Evolutionary conservation across 2,329 filamentous ascomycete genomes (phyloP), one percentile per base, ranked within the genome.

Genomic region (Cercospora brassicicola): DNA sequence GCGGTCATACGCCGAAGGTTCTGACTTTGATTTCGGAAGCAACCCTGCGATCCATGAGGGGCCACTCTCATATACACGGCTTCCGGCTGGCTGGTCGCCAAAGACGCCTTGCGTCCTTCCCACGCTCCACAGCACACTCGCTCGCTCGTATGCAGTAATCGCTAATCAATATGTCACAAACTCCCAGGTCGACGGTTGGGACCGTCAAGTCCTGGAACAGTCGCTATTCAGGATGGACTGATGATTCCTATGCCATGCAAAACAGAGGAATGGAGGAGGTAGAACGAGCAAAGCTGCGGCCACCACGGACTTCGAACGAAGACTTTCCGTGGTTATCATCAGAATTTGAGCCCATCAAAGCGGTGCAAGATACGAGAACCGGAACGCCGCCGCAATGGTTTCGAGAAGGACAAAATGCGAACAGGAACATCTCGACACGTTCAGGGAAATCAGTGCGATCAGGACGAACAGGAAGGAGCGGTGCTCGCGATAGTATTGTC

Each of bases 181-280:
- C 75, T 31, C 75, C 75, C 30, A 65, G 73, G 48, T 75, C 73
- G 65, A 76, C 75, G 65, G 71, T 76, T 30, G 75, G 75, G 33
- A 77, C 75, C 51, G 74, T 75, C 62, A 76, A 75, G 72, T 76
- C 75, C 56, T 77, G 75, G 75, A 76, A 76, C 69, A 75, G 63
- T 72, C 72, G 65, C 71, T 73, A 71, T 60, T 73, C 69, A 51
- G 73, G 70, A 65, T 69, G 66, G 57, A 76, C 75, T 10, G 75
- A 76, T 57, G 74, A 76, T 66, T 71, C 68, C 28, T 73, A 74
- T 62, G 66, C 69, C 26, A 59, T 73, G 53, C 64, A 66, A 51
- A 70, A 72, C 55, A 63, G 67, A 30, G 71, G 71, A 7, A 67
- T 76, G 36, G 75, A 77, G 64, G 75, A 77, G 56, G 71, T 75